Evolutionary conservation across 2,329 filamentous ascomycete genomes (phyloP).

Genomic region (Diaporthe humulicola): DNA sequence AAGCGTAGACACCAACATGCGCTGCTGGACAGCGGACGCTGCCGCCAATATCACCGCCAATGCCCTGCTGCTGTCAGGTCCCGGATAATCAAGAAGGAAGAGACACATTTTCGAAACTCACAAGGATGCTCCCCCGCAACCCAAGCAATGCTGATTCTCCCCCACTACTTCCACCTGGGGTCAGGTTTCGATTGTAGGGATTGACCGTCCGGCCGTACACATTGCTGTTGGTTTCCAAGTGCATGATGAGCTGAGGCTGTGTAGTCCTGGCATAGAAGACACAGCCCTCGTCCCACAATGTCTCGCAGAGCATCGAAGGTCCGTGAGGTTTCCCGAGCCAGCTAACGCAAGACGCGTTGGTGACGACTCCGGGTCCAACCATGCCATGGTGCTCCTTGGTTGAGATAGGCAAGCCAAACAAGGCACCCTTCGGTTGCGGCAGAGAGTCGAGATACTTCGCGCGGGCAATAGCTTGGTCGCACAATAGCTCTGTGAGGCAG

Average conservation of each 20-base stretch:
- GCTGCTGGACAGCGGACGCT: constrained; percentile 59
- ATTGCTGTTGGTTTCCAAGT: constrained; percentile 6
- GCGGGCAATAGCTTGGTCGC: not conserved
- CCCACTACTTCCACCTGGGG: not conserved
- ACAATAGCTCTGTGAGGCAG: constrained; percentile 1
- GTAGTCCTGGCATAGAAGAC: constrained; percentile 6
- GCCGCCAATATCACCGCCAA: constrained; percentile 62
- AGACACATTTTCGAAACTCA: not conserved
- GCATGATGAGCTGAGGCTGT: constrained; percentile 7
- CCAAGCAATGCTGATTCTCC: not conserved
- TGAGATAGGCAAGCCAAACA: constrained; percentile 4
- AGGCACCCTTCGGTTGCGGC: not conserved
- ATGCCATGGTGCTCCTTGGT: constrained; percentile 6
- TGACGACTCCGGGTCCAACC: not conserved
- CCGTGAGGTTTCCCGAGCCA: not conserved
- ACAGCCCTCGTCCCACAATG: not conserved
- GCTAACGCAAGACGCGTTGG: constrained; percentile 1
- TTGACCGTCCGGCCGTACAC: constrained; percentile 1
- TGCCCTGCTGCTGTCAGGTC: constrained; percentile 23
- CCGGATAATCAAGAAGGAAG: not conserved
- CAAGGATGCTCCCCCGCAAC: not conserved
- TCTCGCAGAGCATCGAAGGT: not conserved
- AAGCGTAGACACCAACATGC: constrained; percentile 55
- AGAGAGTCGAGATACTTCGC: not conserved
- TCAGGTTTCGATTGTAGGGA: constrained; percentile 1